Base-by-base conservation (phyloP, 352 stramenopile genomes). In the Pythium volutum region DNA sequence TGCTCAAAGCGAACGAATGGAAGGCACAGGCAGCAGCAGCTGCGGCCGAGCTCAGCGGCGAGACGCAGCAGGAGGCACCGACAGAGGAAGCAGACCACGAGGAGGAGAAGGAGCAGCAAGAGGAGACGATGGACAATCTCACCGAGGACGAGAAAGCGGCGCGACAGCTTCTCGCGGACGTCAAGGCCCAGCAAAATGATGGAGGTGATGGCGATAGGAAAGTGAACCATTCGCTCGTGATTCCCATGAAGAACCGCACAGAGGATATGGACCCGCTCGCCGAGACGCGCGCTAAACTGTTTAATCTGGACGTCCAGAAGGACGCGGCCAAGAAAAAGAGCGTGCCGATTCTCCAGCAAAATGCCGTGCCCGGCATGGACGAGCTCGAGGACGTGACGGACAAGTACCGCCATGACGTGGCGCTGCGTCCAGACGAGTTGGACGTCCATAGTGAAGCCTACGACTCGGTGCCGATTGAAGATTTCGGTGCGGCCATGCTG, bases 401-500 rank as follows among this genome's bases (percentile, higher is more conserved):
- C 22, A 88, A 96, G 58, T 93, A 92, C 62, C 72, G 88, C 14
- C 78, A 89, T 33, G 89, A 97, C 57, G 70, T 97, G 11, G 75
- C 83, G 23, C 54, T 84, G 48, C 81, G 89, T 1, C 87, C 91
- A 0, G 80, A 95, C 2, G 90, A 87, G 38, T 66, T 92, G 14
- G 78, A 96, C 29, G 87, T 97, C 9, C 72, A 91, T 47, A 93
- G 78, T 39, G 75, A 95, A 6, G 78, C 78, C 29, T 98, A 98
- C 67, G 68, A 86, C n/a, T 52, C 60, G 8, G 81, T 98, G 31
- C 89, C 93, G 0, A 91, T 99, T 49, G 77, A 91, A 43, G 93
- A 98, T 52, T 99, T 99, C 78, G 97, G 97, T 16, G 88, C 85
- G 4, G 97, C 96, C 22, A 74, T 99, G 70, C 75, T 99, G 10